phyloP scores from a whole-genome alignment of 805 yeast genomes.

The Kuraishia ogatae region DNA sequence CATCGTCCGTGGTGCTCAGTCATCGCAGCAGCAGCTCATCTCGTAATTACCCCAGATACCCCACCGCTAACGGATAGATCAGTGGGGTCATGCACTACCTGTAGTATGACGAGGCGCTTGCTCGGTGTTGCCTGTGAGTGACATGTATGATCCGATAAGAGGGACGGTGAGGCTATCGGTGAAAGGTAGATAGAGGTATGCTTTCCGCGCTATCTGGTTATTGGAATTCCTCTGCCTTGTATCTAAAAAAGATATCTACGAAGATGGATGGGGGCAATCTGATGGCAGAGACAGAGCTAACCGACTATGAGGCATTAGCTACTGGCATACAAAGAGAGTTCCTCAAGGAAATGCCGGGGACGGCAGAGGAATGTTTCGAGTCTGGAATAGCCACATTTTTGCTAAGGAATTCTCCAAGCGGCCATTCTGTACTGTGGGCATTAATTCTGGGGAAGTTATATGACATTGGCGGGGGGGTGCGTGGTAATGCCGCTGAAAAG shows the following conservation, averaged over 20 bases:
- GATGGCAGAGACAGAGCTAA: slow-evolving; percentile 2
- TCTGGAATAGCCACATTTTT: neutral
- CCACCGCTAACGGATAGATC: too few relatives aligned
- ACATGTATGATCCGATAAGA: too few relatives aligned
- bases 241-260: too few relatives aligned
- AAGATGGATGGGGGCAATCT: neutral
- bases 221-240: too few relatives aligned
- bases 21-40: neutral
- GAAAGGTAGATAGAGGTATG: too few relatives aligned
- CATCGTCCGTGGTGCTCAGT: neutral
- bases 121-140: too few relatives aligned
- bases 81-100: too few relatives aligned
- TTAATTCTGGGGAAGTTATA: neutral
- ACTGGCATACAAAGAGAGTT: neutral
- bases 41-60: neutral
- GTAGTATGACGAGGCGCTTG: too few relatives aligned
- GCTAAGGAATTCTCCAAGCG: neutral
- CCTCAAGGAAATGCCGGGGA: neutral
- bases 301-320: slow-evolving; percentile 1
- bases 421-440: neutral
- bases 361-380: neutral
- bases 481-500: neutral
- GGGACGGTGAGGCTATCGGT: too few relatives aligned
- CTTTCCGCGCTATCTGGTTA: too few relatives aligned
- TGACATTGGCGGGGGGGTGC: neutral